phyloP scores from a whole-genome alignment of 2,329 filamentous ascomycete genomes.

The Lachnellula arida region DNA sequence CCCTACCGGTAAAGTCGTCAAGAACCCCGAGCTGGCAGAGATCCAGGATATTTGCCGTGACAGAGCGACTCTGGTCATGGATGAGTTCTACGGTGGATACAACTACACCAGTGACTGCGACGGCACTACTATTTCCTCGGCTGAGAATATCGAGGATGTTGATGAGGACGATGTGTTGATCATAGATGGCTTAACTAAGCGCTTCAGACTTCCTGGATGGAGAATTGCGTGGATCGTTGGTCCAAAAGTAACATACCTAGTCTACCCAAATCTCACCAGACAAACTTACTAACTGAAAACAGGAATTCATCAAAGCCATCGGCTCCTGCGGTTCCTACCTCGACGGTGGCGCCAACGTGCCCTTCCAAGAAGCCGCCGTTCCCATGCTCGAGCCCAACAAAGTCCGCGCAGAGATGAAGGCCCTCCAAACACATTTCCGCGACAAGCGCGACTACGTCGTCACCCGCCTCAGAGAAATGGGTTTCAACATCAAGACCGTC shows the following conservation, averaged over 20 bases:
- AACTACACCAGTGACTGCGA: constrained; percentile 94
- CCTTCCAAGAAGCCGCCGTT: constrained; percentile 91
- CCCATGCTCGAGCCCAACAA: constrained; percentile 85
- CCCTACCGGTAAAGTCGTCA: constrained; percentile 83
- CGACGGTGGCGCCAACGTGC: constrained; percentile 89
- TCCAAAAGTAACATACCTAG: constrained; percentile 53
- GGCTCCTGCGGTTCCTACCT: constrained; percentile 91
- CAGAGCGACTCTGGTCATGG: constrained; percentile 85
- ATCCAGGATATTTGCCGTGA: constrained; percentile 93
- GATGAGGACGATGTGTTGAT: constrained; percentile 88
- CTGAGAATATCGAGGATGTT: constrained; percentile 85
- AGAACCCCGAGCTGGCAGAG: constrained; percentile 77
- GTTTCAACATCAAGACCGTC: constrained; percentile 77
- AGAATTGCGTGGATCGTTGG: constrained; percentile 95
- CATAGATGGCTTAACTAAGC: constrained; percentile 93
- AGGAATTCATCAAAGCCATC: constrained; percentile 88
- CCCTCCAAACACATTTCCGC: constrained; percentile 82
- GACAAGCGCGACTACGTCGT: constrained; percentile 92
- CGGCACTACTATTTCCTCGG: constrained; percentile 81
- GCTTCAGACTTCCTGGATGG: constrained; percentile 94
- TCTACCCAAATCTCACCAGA: neutral
- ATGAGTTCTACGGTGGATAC: constrained; percentile 96
- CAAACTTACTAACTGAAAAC: constrained; percentile 1
- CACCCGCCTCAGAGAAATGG: constrained; percentile 73
- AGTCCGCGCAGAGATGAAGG: constrained; percentile 81